Evolutionary conservation across 78 protist genomes (phyloP).

Genomic region (Cavenderia fasciculata): DNA sequence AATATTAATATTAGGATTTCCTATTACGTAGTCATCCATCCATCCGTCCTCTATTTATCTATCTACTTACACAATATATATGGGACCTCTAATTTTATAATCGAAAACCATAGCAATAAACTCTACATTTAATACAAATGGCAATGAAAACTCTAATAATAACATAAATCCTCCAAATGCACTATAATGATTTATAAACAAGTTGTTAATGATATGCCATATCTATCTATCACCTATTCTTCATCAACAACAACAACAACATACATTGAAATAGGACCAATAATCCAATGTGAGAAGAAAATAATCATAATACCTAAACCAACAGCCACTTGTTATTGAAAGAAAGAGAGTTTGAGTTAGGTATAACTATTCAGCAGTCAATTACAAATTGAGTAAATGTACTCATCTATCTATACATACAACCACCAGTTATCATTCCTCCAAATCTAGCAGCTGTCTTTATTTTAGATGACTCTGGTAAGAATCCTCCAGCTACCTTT

Average conservation of each 20-base stretch:
- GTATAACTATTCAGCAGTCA: not conserved
- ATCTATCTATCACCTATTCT: not conserved
- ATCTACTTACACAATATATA: constrained; percentile 3
- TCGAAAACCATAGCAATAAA: constrained; percentile 31
- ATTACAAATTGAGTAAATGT: not conserved
- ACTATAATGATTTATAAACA: not conserved
- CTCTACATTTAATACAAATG: not conserved
- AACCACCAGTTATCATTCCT: constrained; percentile 30
- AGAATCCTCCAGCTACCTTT: constrained; percentile 10
- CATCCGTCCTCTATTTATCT: not conserved
- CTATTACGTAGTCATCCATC: not conserved
- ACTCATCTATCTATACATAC: constrained; percentile 3
- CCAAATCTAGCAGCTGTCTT: not conserved
- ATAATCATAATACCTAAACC: constrained; percentile 49
- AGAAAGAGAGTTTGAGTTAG: not conserved
- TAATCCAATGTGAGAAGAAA: constrained; percentile 27
- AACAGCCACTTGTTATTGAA: not conserved
- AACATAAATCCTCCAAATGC: constrained; percentile 65
- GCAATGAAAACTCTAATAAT: constrained; percentile 14
- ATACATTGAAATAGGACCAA: constrained; percentile 56
- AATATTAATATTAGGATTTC: not conserved
- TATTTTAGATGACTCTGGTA: constrained; percentile 31
- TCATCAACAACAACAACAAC: too few species aligned
- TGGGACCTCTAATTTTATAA: constrained; percentile 38
- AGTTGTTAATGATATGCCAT: not conserved